These are phyloP conservation scores for Limonium bicolor DNA, from an alignment of 148 eudicot genomes.

Conservation along the genomic window DNA sequence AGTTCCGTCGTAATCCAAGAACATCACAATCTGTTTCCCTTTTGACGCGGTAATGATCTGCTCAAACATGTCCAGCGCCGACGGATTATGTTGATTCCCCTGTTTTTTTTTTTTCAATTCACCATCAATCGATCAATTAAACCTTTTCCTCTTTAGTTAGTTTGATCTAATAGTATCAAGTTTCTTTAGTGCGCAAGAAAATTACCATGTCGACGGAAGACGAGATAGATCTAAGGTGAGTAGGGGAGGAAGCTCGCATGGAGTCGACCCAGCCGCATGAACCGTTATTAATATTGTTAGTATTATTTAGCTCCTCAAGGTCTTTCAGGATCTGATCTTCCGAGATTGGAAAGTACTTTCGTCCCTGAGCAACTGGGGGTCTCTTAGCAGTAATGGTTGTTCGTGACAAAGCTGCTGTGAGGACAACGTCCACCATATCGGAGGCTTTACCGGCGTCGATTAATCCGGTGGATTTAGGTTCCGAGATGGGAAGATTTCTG, in stretches of 20 bases:
- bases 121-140: too few relatives aligned
- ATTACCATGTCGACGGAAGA: neutral
- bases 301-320: neutral
- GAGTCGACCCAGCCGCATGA: slow-evolving; percentile 12
- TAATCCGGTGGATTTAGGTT: too few relatives aligned
- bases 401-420: too few relatives aligned
- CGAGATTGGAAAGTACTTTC: too few relatives aligned
- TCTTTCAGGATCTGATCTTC: neutral
- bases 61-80: slow-evolving; percentile 12
- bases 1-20: slow-evolving; percentile 19
- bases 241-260: slow-evolving; percentile 10
- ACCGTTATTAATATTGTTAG: neutral
- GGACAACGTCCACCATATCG: too few relatives aligned
- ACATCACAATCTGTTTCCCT: slow-evolving; percentile 11
- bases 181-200: neutral
- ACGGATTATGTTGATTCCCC: slow-evolving; percentile 15
- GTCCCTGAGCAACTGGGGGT: too few relatives aligned
- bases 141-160: too few relatives aligned
- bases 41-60: slow-evolving; percentile 4
- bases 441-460: too few relatives aligned
- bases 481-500: too few relatives aligned
- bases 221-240: slow-evolving; percentile 2
- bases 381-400: too few relatives aligned
- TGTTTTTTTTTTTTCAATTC: too few relatives aligned
- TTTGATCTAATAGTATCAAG: too few relatives aligned